These are phyloP conservation scores for Colletotrichum cordylinicola DNA, from an alignment of 2,329 filamentous ascomycete genomes.

Conservation along the genomic window DNA sequence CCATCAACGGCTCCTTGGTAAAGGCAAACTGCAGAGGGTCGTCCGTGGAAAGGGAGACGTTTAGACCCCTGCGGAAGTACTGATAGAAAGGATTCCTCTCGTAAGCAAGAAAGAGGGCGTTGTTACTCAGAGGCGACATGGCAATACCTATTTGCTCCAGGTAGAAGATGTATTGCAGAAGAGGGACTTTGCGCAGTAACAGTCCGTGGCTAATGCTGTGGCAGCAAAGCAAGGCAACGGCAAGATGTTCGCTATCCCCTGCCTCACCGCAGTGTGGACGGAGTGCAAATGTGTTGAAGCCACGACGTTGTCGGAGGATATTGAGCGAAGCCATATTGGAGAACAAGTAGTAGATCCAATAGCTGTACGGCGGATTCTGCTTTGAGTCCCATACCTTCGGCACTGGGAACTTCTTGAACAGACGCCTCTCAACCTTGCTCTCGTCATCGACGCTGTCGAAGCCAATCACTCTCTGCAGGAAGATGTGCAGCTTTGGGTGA, in stretches of 20 bases:
- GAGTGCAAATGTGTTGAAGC: constrained; percentile 94
- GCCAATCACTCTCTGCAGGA: constrained; percentile 92
- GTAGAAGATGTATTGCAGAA: constrained; percentile 97
- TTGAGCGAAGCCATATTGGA: constrained; percentile 94
- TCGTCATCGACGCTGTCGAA: constrained; percentile 99
- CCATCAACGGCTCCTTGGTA: constrained; percentile 96
- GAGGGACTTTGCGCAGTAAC: constrained; percentile 87
- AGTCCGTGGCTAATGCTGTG: constrained; percentile 98
- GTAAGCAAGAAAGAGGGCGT: constrained; percentile 93
- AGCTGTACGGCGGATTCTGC: constrained; percentile 97
- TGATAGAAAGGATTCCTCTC: constrained; percentile 95
- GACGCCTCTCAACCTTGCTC: constrained; percentile 90
- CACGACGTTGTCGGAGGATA: constrained; percentile 85
- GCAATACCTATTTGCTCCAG: constrained; percentile 97
- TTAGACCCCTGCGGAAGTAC: constrained; percentile 93
- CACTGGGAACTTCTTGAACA: constrained; percentile 95
- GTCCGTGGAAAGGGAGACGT: constrained; percentile 95
- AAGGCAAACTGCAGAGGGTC: constrained; percentile 98
- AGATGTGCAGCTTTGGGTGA: constrained; percentile 92
- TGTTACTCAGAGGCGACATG: constrained; percentile 99
- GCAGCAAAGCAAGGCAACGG: constrained; percentile 87
- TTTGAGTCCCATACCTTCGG: constrained; percentile 88
- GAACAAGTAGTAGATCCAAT: constrained; percentile 98
- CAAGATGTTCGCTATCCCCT: constrained; percentile 94
- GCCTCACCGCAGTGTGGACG: constrained; percentile 96